Evolutionary conservation across 73 alveolate species (phyloP), one percentile per base, ranked within the genome.

Genomic region (Paramecium caudatum): DNA sequence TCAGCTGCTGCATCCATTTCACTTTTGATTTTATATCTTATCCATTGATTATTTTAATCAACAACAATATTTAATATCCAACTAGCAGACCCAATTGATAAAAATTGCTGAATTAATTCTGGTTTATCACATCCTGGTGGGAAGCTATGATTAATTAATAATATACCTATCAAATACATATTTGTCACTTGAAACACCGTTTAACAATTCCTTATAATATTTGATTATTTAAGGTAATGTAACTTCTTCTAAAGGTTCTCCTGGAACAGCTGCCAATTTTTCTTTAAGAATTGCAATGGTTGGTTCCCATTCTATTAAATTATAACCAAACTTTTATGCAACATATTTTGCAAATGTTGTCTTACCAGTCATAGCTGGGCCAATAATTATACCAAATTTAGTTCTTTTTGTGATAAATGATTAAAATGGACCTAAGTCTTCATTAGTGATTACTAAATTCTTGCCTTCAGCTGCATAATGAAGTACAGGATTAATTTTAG

Each of bases 311-410:
- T 86, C 93, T 21, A 86, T 46, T 16, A 86, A 61, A 30, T 39
- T 86, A 78, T 62, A 86, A 27, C 93, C 93, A 23, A 63, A 86
- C 43, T 86, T 86, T 21, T 65, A 46, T 2, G 93, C 85, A 25
- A 86, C 32, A 86, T 86, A 63, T 15, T 63, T 86, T 21, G 90
- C 87, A 63, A 86, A 46, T 47, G 93, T 62, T 6, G 93, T 62
- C 47, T 86, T 86, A 41, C 93, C 93, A 8, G 93, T 15, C 68
- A 50, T 30, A 23, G 36, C 46, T 36, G 93, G 93, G 3, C 93
- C 93, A 32, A 63, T 45, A 0, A 86, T 80, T 7, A 86, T 32
- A 12, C 93, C 93, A 32, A 23, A 86, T 47, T 36, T 86, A 21
- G 80, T 19, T 25, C 80, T 48, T 36, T 86, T 78, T 7, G 83